phyloP scores from a whole-genome alignment of 1,284 basidiomycete genomes.

The Caloboletus inedulis region DNA sequence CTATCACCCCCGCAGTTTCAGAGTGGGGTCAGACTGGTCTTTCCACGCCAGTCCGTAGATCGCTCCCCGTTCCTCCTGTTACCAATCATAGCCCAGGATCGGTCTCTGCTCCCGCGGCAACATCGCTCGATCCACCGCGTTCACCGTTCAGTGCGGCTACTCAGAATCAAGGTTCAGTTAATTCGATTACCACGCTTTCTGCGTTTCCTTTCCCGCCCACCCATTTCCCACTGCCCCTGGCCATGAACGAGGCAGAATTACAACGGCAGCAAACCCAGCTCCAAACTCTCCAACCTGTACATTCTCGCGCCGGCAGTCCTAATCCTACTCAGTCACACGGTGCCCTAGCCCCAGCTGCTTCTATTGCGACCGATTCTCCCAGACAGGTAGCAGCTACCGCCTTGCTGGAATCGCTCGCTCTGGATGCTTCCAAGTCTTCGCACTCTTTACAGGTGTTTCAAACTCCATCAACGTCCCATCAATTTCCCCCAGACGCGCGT shows the following conservation, averaged over 20 bases:
- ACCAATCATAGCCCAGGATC: slow-evolving; percentile 12
- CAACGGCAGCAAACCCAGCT: slow-evolving; percentile 32
- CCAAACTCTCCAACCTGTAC: slow-evolving; percentile 18
- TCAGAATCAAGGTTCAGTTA: slow-evolving; percentile 37
- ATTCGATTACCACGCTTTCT: slow-evolving; percentile 62
- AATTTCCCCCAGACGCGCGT: slow-evolving; percentile 1
- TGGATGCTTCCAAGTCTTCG: slow-evolving; percentile 1
- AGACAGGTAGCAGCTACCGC: slow-evolving; percentile 5
- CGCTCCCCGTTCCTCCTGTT: slow-evolving; percentile 25
- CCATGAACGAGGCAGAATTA: slow-evolving; percentile 28
- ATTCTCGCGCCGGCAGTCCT: slow-evolving; percentile 22
- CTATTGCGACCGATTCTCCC: slow-evolving; percentile 22
- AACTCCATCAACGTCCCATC: slow-evolving; percentile 2
- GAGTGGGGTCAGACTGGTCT: slow-evolving; percentile 31
- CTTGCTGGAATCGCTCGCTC: slow-evolving; percentile 5
- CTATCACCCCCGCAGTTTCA: slow-evolving; percentile 15
- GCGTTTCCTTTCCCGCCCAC: slow-evolving; percentile 70
- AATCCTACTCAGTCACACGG: slow-evolving; percentile 19
- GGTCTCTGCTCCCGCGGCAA: neutral
- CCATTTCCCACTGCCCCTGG: slow-evolving; percentile 62
- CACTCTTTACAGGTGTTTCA: slow-evolving; percentile 7
- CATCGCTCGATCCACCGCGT: slow-evolving; percentile 34
- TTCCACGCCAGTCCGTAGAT: slow-evolving; percentile 20
- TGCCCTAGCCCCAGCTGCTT: slow-evolving; percentile 28
- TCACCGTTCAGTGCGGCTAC: slow-evolving; percentile 38